Evolutionary conservation across 495 filamentous ascomycete genomes (phyloP).

Genomic region (Ascobolus immersus): DNA sequence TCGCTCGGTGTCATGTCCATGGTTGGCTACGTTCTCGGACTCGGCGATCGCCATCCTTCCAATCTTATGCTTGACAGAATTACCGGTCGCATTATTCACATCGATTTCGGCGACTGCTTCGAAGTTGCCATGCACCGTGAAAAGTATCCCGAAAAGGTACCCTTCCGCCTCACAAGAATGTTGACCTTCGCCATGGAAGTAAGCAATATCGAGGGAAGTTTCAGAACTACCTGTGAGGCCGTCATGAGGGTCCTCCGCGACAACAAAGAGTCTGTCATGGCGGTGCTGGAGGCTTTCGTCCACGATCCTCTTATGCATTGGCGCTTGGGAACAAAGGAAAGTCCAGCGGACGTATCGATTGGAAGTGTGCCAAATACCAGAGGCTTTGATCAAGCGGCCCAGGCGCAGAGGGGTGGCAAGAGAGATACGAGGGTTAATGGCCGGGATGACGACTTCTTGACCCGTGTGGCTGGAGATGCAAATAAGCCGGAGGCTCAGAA

Average conservation of each 20-base stretch:
- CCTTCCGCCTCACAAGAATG: slow-evolving; percentile 94
- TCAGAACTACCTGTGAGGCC: slow-evolving; percentile 87
- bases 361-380: slow-evolving; percentile 5
- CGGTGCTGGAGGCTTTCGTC: slow-evolving; percentile 96
- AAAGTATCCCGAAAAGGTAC: slow-evolving; percentile 92
- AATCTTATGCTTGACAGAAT: slow-evolving; percentile 91
- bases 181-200: slow-evolving; percentile 99
- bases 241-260: slow-evolving; percentile 91
- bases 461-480: too few species aligned
- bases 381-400: not conserved
- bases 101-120: slow-evolving; percentile 98
- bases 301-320: slow-evolving; percentile 94
- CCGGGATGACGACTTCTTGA: too few species aligned
- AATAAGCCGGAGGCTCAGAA: slow-evolving; percentile 61
- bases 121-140: slow-evolving; percentile 99
- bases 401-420: slow-evolving; percentile 2
- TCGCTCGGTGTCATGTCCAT: slow-evolving; percentile 99
- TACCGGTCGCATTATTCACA: slow-evolving; percentile 89
- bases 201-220: slow-evolving; percentile 95
- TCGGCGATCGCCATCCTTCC: slow-evolving; percentile 87
- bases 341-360: slow-evolving; percentile 16
- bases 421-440: too few species aligned
- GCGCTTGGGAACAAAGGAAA: slow-evolving; percentile 71
- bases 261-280: slow-evolving; percentile 96
- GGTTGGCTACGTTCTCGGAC: slow-evolving; percentile 93